Evolutionary conservation across 192 early-diverging fungal genomes (phyloP), one percentile per base, ranked within the genome.

Genomic region (Umbelopsis vinacea): DNA sequence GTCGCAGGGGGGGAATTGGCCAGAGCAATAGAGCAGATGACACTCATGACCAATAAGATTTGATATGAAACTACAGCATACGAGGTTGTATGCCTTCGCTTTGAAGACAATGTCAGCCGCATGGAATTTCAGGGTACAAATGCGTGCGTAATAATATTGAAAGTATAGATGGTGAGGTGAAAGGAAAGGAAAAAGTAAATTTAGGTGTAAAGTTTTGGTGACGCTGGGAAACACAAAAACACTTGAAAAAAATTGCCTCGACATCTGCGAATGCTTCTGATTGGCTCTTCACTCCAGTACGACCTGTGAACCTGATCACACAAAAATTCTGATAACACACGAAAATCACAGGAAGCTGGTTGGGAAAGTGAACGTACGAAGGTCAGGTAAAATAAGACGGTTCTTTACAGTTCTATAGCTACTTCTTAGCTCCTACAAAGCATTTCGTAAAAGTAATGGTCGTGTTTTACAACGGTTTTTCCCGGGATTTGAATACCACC

Each of bases 11-110:
- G 57, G 4, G 57, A 29, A 14, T 63, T 33, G 15, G 57, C 57
- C 17, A 38, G 26, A 63, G 15, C 57, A n/a, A 63, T 17, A 33
- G 57, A 35, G n/a, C 57, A 63, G 57, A 63, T 63, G 57, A 63
- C 19, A 63, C 23, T 35, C 6, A 63, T 12, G 33, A 63, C 14
- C 57, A 63, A 35, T 37, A 63, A 14, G 17, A 35, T 63, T 22
- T 63, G 33, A 37, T 7, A 63, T 3, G 35, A 35, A 35, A 12
- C 26, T 33, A 14, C 26, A 29, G 57, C 29, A 37, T 35, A 37
- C 11, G 26, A 14, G 19, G 12, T 63, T 6, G 12, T 19, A 8
- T 17, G 10, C 57, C 29, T 63, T 63, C 57, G 57, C 11, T 22
- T 37, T 29, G 24, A 35, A 63, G 26, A 37, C 57, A 35, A 19